Evolutionary conservation across 805 yeast genomes (phyloP), one percentile per base, ranked within the genome.

Genomic region (Sugiyamaella chiloensis): DNA sequence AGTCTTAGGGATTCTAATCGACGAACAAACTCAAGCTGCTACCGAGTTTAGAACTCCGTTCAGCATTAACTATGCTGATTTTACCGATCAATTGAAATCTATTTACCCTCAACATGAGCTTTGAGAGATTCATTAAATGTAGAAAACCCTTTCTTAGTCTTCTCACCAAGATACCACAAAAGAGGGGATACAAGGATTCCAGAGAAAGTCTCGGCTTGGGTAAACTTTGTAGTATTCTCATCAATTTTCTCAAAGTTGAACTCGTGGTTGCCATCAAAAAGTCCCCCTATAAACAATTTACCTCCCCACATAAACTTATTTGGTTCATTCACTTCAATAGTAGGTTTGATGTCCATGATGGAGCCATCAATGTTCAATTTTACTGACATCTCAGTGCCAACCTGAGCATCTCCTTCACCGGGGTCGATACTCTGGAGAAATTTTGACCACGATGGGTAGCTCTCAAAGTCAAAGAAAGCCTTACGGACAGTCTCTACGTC

Each of bases 191-290:
- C 29, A 11, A 34, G 23, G n/a, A 32, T 19, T 2, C 46, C 46
- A 7, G 6, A 12, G 32, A 43, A 43, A 12, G 12, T 9, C 41
- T 43, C 46, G 11, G 32, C 5, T 19, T 43, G 46, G 12, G n/a
- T 7, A 19, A 43, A 17, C 12, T 17, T 14, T 14, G 46, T 43
- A 8, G 39, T 32, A 24, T 43, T 24, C 11, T 16, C 40, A 2
- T 27, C 46, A 5, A 27, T 34, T 17, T 32, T 43, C 20, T 20
- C 41, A 23, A 43, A 43, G 21, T 32, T 34, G 41, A 43, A 43
- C 11, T 39, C 14, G 40, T 43, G 46, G 4, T 19, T 19, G 24
- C 46, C 46, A n/a, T 43, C 41, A 30, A 43, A 43, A 3, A 43
- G 5, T 12, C 46, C 42, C 19, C 30, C 16, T 14, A 32, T 20